Base-by-base conservation (phyloP, 495 filamentous ascomycete genomes). In the Sporormia fimetaria region DNA sequence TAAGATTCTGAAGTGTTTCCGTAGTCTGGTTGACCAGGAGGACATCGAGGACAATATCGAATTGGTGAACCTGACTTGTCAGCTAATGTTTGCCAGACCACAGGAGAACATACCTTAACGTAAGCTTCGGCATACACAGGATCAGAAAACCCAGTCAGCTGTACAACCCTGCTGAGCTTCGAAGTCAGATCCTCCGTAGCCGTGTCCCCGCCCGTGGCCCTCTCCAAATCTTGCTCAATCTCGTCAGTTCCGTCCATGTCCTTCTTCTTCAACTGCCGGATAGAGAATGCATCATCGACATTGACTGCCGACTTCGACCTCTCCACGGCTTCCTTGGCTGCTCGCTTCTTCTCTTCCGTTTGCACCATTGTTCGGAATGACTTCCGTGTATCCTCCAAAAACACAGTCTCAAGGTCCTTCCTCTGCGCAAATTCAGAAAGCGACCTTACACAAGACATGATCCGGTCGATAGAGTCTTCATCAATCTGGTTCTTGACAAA, bases 321-420 rank as follows among this genome's bases (percentile, higher is more conserved):
- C 64, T 94, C 84, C 9, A 74, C 72, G 10, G 87, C 88, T 51
- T 83, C 88, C 63, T 95, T 87, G 0, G 80, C 90, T 18, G 76
- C 81, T 31, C 92, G 74, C 67, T 95, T 99, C 76, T 87, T 90
- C 65, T 99, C 92, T 57, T 96, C 92, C 4, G 87, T 82, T 52
- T 93, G 85, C 1, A 99, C 87, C 84, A 96, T 95, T n/a, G 83
- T 84, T 26, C 84, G 75, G 76, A 96, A 99, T 0, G 92, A 92
- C 59, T 90, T 88, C 49, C 86, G 75, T 0, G 88, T 96, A 58
- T 99, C 92, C 54, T 99, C 82, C 15, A 99, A 69, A 68, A 95
- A 96, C 11, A 90, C 86, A 2, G 74, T 75, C 59, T 95, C 88
- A 6, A 96, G 72, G 43, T 93, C 80, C 58, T 87, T 92, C 64